Evolutionary conservation across 1,284 basidiomycete genomes (phyloP).

Genomic region (Lignosus rhinocerotis): DNA sequence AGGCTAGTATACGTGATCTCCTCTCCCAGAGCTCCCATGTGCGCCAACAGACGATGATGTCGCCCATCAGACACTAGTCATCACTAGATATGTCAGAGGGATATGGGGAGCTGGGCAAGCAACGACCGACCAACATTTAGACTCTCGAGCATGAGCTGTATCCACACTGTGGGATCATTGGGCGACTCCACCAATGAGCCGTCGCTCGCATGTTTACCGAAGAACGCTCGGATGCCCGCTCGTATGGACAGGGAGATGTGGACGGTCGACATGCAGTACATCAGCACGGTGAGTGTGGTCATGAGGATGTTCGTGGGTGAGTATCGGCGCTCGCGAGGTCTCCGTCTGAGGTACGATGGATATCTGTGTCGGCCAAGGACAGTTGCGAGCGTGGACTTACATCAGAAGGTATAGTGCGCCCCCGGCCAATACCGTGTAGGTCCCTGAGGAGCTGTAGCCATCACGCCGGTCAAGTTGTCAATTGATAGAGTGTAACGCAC

Average conservation of each 20-base stretch:
- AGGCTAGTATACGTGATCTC: background rate
- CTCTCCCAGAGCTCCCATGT: background rate
- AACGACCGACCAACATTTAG: background rate
- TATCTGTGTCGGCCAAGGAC: background rate
- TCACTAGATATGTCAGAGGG: background rate
- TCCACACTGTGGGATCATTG: background rate
- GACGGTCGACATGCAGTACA: conserved; percentile 5
- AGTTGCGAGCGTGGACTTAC: background rate
- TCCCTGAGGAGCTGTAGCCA: background rate
- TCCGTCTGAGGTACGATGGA: background rate
- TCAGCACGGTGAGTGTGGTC: conserved; percentile 3
- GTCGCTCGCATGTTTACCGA: background rate
- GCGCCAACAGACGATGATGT: background rate
- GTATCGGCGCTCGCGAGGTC: background rate
- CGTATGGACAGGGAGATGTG: conserved; percentile 1
- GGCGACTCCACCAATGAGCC: background rate
- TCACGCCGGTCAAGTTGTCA: background rate
- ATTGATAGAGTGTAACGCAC: background rate
- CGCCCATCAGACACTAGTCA: background rate
- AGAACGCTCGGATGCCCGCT: conserved; percentile 5
- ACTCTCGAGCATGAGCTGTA: background rate
- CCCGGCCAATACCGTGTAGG: conserved; percentile 2
- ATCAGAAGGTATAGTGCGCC: conserved; percentile 5
- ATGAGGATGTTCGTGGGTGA: background rate
- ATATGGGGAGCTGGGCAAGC: background rate